A percentile compares a stretch with the other conserved stretches of the same genome.
Evolutionary conservation across 495 filamentous ascomycete species (phyloP).

Genomic region (Tuber aestivum): DNA sequence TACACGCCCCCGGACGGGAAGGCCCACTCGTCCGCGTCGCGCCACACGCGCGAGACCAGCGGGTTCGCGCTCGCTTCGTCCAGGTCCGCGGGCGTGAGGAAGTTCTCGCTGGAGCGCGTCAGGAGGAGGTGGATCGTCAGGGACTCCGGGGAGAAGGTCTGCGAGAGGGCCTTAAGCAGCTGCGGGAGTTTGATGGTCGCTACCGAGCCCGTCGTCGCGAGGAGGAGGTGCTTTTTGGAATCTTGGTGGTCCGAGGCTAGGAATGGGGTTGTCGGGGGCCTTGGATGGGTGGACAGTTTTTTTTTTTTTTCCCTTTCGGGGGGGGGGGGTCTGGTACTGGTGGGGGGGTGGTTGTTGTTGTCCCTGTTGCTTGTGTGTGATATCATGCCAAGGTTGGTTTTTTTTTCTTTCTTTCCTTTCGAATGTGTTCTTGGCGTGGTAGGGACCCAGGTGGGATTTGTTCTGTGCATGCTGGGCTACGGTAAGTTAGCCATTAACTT

Average conservation of each 20-base stretch:
- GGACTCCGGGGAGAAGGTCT: constrained; percentile 39
- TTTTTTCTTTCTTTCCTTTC: no score
- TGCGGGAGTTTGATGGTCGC: constrained; percentile 84
- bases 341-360: background rate
- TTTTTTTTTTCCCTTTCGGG: no score
- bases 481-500: no score
- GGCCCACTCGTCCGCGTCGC: constrained; percentile 74
- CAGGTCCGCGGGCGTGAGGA: constrained; percentile 55
- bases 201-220: constrained; percentile 70
- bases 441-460: background rate
- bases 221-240: constrained; percentile 56
- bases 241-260: constrained; percentile 10
- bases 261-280: background rate
- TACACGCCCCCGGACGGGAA: constrained; percentile 62
- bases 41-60: constrained; percentile 46
- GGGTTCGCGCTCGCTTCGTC: constrained; percentile 56
- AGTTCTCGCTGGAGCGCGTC: constrained; percentile 62
- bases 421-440: background rate
- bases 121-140: constrained; percentile 75
- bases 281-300: constrained; percentile 6
- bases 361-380: background rate
- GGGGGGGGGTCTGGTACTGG: background rate
- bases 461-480: background rate
- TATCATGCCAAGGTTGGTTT: no score
- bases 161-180: constrained; percentile 57